phyloP scores from a whole-genome alignment of 202 grass and related monocot genomes.

The Carex arenaria region DNA sequence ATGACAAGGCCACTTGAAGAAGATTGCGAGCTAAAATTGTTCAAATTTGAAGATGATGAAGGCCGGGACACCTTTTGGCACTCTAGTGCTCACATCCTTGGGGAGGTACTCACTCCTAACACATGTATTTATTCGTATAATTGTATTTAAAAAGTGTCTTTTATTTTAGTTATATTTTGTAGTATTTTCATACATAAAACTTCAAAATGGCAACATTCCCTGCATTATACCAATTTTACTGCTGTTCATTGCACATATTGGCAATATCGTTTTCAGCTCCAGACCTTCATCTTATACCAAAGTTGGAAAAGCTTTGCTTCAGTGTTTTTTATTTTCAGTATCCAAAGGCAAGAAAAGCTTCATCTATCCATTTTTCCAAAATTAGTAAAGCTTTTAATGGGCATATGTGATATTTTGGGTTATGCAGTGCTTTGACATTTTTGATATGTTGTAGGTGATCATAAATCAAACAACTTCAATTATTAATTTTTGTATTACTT shows the following conservation, averaged over 20 bases:
- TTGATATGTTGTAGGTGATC: neutral
- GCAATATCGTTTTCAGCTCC: neutral
- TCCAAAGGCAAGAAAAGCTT: neutral
- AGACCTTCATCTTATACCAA: neutral
- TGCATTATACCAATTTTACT: neutral
- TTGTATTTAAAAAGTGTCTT: neutral
- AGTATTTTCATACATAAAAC: neutral
- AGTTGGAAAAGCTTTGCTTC: neutral
- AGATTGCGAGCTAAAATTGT: conserved; percentile 75
- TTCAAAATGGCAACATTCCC: neutral
- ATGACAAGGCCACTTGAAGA: conserved; percentile 85
- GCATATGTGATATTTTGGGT: neutral
- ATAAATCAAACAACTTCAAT: neutral
- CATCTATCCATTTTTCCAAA: neutral
- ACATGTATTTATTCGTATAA: neutral
- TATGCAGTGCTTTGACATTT: neutral
- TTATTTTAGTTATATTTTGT: neutral
- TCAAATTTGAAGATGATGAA: conserved; percentile 89
- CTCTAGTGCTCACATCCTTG: conserved; percentile 98
- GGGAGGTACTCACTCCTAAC: conserved; percentile 47
- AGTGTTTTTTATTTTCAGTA: neutral
- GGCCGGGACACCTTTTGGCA: conserved; percentile 97
- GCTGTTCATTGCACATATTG: neutral
- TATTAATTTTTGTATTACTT: neutral
- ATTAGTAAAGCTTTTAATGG: neutral